A percentile compares a stretch with the other conserved stretches of the same genome.
Conservation (phyloP, 257 asterid species). For the Haberlea rhodopensis region DNA sequence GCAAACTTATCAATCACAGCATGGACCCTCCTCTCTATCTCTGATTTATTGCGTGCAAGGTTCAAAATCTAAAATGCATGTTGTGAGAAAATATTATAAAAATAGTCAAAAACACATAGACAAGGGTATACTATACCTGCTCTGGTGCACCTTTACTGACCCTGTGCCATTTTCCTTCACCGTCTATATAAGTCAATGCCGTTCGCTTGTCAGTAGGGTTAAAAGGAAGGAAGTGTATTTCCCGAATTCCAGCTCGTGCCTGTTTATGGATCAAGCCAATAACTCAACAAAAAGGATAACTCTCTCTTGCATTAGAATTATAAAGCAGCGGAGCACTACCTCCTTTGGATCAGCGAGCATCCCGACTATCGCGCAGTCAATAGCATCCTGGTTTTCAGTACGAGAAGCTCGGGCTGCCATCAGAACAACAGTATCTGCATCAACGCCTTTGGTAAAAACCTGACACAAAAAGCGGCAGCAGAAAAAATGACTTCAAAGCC, state of each 20-base stretch:
- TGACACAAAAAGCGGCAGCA: constrained; percentile 23
- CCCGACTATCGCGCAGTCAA: constrained; percentile 89
- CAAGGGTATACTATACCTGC: constrained; percentile 33
- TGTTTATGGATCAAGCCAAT: constrained; percentile 22
- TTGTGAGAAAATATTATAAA: background rate
- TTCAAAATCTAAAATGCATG: constrained; percentile 57
- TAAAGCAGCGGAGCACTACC: constrained; percentile 39
- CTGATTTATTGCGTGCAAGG: constrained; percentile 75
- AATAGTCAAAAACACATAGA: too few species aligned
- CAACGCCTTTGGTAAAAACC: constrained; percentile 84
- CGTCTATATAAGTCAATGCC: constrained; percentile 53
- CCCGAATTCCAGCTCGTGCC: constrained; percentile 52
- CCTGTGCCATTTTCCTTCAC: constrained; percentile 50
- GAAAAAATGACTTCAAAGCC: too few species aligned
- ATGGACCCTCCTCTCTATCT: constrained; percentile 75
- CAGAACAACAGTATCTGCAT: constrained; percentile 87
- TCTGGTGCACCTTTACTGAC: constrained; percentile 72
- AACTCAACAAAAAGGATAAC: background rate
- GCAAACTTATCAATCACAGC: constrained; percentile 85
- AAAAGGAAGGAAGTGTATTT: constrained; percentile 51
- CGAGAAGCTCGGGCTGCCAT: constrained; percentile 98
- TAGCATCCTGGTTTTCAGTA: constrained; percentile 94
- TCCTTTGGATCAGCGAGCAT: constrained; percentile 98
- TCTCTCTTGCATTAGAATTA: background rate
- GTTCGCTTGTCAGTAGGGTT: constrained; percentile 63